Base-by-base conservation (phyloP, 805 yeast genomes). In the Wickerhamomyces mucosus region DNA sequence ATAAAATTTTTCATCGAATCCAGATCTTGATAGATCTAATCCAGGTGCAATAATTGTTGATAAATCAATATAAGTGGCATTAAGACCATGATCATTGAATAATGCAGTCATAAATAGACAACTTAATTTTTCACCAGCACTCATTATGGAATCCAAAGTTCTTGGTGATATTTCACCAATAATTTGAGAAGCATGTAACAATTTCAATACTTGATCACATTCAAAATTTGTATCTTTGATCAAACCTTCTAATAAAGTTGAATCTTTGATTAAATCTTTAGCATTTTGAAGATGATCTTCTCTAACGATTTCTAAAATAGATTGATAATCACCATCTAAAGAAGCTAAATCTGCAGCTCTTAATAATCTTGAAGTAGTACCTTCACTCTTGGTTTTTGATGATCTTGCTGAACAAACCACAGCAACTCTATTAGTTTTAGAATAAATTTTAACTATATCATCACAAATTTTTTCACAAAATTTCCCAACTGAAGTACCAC, bases 381-480 rank as follows among this genome's bases (percentile, higher is more conserved):
- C 98, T 55, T 89, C 96, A 15, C 84, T 75, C 53, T 92, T 92
- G 24, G 95, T 80, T 39, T 81, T 70, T 1, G 95, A 76, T 11
- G 96, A 84, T 43, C 98, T 71, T 3, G 98, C 98, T 21, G 94
- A 81, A 56, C 98, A 92, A 3, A 92, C 98, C 16, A 89, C 94
- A 3, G 94, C 96, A 12, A 88, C 95, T 34, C 78, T 68, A 42
- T 67, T 67, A 28, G 61, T 59, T 24, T 68, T 58, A 21, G 75
- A 62, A 51, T 75, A 84, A 16, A 65, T 72, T 48, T 74, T 75
- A 29, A 92, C 82, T 29, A 92, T 85, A 42, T 85, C 83, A 37
- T 81, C 80, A 18, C 85, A 86, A 34, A 92, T 92, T 42, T 78
- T 71, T 31, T 69, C 75, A 8, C 96, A 83, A 56, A 92, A 88